Evolutionary conservation across 495 filamentous ascomycete genomes (phyloP).

Genomic region (Astrothelium subdiscretum): DNA sequence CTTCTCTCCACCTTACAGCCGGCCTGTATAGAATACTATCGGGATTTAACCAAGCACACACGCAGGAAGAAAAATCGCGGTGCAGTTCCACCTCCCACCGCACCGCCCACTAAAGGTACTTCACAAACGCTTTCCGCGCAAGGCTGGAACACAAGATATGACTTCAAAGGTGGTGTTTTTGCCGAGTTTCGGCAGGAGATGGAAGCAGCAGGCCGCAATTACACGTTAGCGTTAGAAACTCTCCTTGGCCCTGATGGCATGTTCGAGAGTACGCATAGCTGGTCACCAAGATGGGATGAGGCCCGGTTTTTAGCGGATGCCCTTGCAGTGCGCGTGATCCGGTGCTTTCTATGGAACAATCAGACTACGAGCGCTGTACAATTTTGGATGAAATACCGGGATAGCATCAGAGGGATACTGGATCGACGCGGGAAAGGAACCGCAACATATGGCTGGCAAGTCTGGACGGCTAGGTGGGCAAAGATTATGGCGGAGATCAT

Average conservation of each 20-base stretch:
- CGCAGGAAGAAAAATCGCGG: constrained; percentile 71
- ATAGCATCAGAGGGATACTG: constrained; percentile 58
- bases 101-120: constrained; percentile 69
- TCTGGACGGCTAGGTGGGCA: constrained; percentile 78
- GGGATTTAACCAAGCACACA: constrained; percentile 78
- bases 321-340: constrained; percentile 63
- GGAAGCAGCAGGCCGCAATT: constrained; percentile 71
- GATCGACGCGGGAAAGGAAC: constrained; percentile 75
- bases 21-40: constrained; percentile 66
- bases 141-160: constrained; percentile 84
- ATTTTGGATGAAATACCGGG: constrained; percentile 62
- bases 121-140: constrained; percentile 72
- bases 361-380: constrained; percentile 63
- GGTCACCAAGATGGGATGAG: constrained; percentile 79
- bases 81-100: constrained; percentile 64
- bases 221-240: constrained; percentile 71
- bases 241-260: constrained; percentile 63
- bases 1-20: constrained; percentile 50
- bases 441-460: constrained; percentile 73
- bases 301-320: constrained; percentile 69
- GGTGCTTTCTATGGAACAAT: constrained; percentile 66
- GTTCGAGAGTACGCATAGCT: constrained; percentile 75
- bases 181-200: constrained; percentile 86
- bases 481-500: constrained; percentile 70
- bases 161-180: constrained; percentile 82